Conservation (phyloP, 768 basidiomycete genomes). For the Lactifluus volemus region DNA sequence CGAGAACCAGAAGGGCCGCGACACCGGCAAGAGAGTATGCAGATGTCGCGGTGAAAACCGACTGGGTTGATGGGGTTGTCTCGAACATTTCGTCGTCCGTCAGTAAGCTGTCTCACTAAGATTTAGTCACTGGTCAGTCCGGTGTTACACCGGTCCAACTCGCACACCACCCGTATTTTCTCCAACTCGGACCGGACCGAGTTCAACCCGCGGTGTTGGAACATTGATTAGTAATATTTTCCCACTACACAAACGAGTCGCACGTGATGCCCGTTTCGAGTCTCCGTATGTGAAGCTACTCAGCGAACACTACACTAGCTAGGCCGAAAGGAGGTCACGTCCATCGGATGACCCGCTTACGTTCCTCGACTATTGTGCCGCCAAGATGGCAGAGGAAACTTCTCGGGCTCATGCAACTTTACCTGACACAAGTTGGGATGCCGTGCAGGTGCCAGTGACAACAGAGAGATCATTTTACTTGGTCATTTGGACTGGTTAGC, state of each 20-base stretch:
- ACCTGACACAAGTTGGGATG: constrained; percentile 38
- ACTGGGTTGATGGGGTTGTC: not conserved
- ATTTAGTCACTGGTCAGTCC: no score
- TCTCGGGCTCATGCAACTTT: constrained; percentile 45
- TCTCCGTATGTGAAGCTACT: constrained; percentile 44
- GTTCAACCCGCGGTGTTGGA: no score
- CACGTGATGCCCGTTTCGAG: constrained; percentile 47
- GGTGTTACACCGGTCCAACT: no score
- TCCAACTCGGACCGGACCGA: no score
- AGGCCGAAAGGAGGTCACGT: constrained; percentile 37
- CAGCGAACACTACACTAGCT: constrained; percentile 41
- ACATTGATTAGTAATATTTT: no score
- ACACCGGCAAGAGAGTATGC: constrained; percentile 57
- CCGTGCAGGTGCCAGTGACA: constrained; percentile 43
- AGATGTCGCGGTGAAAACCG: constrained; percentile 51
- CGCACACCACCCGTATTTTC: no score
- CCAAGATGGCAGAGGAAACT: constrained; percentile 47
- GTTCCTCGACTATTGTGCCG: constrained; percentile 44
- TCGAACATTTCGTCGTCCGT: constrained; percentile 3
- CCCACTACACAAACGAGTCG: no score
- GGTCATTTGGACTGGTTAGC: constrained; percentile 38
- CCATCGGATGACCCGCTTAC: constrained; percentile 35
- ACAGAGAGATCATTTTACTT: constrained; percentile 46
- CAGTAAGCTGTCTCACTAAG: not conserved
- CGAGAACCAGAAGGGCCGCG: constrained; percentile 38